Evolutionary conservation across 148 eudicot species (phyloP), one percentile per base, ranked within the genome.

Genomic region (Rhododendron kiyosumense): DNA sequence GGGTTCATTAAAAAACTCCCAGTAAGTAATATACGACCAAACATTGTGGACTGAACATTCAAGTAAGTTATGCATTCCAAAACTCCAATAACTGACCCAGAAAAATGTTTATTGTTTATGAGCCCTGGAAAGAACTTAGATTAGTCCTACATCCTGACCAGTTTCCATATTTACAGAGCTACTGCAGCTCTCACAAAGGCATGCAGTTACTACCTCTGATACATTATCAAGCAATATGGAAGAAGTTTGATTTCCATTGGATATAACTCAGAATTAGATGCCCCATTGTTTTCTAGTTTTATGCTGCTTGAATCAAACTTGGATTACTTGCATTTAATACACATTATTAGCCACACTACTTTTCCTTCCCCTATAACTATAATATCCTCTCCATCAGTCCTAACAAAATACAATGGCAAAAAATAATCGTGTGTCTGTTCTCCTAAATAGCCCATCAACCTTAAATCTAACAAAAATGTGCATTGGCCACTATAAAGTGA

Each of bases 61-160:
- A 1, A 59, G 34, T 78, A 85, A 11, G 26, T 85, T 46, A 85
- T 26, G 79, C 59, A 78, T 83, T 78, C 75, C 28, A 78, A 71
- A 49, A 73, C 7, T 74, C 51, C 9, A 75, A 18, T 75, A 84
- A 84, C 41, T 38, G 24, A 76, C 13, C 30, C 10, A 3, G 57
- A 30, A 49, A 48, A 49, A 48, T 48, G 15, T 46, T 45, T 22
- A 67, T 2, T 71, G 46, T 48, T 15, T 13, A 3, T 49, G 34
- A 18, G 78, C 59, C 78, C 54, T 18, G 73, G 6, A 28, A 13
- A 59, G 57, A 61, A 82, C 12, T 59, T 61, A 36, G 79, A 0
- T 4, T 38, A 7, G 79, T 75, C 46, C 45, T 38, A 36, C 45
- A 75, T 75, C n/a, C 79, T 36, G 48, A 75, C 46, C 79, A 75